Evolutionary conservation across 257 asterid species (phyloP), one percentile per base, ranked within the genome.

Genomic region (Cinchona pubescens): DNA sequence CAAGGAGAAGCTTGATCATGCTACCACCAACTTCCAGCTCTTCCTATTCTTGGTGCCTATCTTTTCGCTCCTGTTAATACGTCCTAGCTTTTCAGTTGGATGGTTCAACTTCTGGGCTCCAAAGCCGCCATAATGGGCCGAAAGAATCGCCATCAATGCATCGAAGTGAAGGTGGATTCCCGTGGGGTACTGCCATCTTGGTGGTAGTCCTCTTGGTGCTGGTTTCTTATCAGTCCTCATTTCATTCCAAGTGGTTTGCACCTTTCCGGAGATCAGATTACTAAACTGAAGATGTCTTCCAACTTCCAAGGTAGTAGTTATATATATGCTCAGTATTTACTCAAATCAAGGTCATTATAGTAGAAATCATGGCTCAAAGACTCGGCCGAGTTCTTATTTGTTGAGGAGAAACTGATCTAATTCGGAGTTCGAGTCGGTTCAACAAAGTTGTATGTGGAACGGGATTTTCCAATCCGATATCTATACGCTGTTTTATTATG

Each of bases 161-260:
- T 65, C 77, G 59, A 76, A 19, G 66, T 72, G 71, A n/a, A n/a
- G n/a, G 83, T 0, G 88, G 87, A 14, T 91, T 86, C 71, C 89
- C 93, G 0, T 89, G 96, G 97, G 87, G 88, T 18, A 75, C 84
- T 78, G 91, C 89, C 19, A 67, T 79, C 18, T 65, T 88, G 82
- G 64, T 87, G 82, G 83, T 81, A 81, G 80, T 67, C 79, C 78
- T 91, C 69, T 82, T 87, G 5, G 83, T 90, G 75, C 75, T 90
- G 79, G 83, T 90, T 72, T 87, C 88, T 61, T 91, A 85, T 81
- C 96, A 81, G 49, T 87, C 96, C 5, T 75, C 88, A 4, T 86
- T 90, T 75, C 90, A 80, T 18, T 84, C 94, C 14, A 82, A 75
- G 83, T 90, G 89, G 88, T 87, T 89, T 77, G 0, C 32, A 2